Percentiles rank a stretch among this genome's conserved stretches.
Evolutionary conservation across 768 basidiomycete species (phyloP).

Genomic region (Agaricus subrufescens): DNA sequence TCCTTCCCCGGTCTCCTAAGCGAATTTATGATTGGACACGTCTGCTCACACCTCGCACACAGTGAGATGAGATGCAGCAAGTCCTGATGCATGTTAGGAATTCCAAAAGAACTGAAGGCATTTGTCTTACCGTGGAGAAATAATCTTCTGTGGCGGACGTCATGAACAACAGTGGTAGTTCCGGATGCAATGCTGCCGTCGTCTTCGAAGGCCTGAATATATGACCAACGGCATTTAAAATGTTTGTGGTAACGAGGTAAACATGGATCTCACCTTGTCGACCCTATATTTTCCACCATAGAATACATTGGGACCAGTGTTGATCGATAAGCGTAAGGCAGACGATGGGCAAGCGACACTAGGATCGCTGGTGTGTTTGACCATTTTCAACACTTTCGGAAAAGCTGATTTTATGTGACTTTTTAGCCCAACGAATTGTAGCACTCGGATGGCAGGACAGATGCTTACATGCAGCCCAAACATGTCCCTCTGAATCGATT

Average conservation of each 20-base stretch:
- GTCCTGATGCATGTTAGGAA: constrained; percentile 16
- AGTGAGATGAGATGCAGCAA: constrained; percentile 23
- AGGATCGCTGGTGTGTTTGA: constrained; percentile 39
- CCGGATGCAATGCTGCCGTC: constrained; percentile 53
- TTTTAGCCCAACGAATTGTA: not conserved
- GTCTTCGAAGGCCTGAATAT: constrained; percentile 59
- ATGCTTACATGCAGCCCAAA: constrained; percentile 57
- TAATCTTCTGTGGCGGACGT: constrained; percentile 41
- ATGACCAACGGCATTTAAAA: constrained; percentile 4
- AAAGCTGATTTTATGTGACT: constrained; percentile 28
- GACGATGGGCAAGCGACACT: constrained; percentile 38
- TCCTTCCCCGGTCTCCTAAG: not conserved
- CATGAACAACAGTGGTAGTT: constrained; percentile 53
- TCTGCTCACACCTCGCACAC: constrained; percentile 23
- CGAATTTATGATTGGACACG: not conserved
- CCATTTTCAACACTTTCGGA: constrained; percentile 30
- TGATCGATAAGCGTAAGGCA: constrained; percentile 48
- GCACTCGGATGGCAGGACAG: not conserved
- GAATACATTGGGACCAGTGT: constrained; percentile 45
- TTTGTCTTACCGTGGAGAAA: constrained; percentile 53
- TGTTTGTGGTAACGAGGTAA: not conserved
- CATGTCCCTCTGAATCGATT: constrained; percentile 51
- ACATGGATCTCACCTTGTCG: constrained; percentile 39
- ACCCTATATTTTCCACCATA: constrained; percentile 57
- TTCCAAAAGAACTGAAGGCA: not conserved